These are phyloP conservation scores for Phytophthora litchii DNA, from an alignment of 352 stramenopile species.

Conservation along the genomic window DNA sequence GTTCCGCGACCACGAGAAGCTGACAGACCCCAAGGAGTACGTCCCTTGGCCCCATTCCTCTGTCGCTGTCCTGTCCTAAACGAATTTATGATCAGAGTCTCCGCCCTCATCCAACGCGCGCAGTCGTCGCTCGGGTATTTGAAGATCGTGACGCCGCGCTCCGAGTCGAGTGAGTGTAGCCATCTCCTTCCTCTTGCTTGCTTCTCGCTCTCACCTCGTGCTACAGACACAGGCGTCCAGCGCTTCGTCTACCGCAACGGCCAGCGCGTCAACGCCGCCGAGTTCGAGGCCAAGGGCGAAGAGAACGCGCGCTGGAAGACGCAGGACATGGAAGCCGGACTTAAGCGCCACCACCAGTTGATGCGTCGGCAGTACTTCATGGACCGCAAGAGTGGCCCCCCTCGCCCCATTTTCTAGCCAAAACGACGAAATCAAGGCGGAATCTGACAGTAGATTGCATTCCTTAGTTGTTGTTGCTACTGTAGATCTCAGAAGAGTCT, in stretches of 20 bases:
- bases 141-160: conserved; percentile 86
- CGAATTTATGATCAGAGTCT: conserved; percentile 56
- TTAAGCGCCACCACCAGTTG: conserved; percentile 78
- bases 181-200: neutral
- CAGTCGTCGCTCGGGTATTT: conserved; percentile 85
- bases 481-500: conserved; percentile 40
- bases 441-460: neutral
- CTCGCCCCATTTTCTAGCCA: conserved; percentile 49
- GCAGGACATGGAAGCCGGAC: conserved; percentile 70
- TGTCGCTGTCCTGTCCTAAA: conserved; percentile 5
- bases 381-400: conserved; percentile 65
- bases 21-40: conserved; percentile 72
- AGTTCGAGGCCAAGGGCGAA: conserved; percentile 47
- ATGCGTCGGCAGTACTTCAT: conserved; percentile 88
- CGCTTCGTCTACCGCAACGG: conserved; percentile 87
- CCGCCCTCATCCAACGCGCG: conserved; percentile 70
- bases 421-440: conserved; percentile 6
- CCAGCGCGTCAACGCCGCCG: conserved; percentile 59
- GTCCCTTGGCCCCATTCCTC: conserved; percentile 20
- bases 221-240: conserved; percentile 67
- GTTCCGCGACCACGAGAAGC: conserved; percentile 67
- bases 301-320: conserved; percentile 76
- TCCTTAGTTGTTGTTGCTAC: conserved; percentile 1
- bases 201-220: neutral
- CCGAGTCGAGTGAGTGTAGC: conserved; percentile 46